Evolutionary conservation across 2,329 filamentous ascomycete genomes (phyloP).

Genomic region (Phyllosticta citriasiana): DNA sequence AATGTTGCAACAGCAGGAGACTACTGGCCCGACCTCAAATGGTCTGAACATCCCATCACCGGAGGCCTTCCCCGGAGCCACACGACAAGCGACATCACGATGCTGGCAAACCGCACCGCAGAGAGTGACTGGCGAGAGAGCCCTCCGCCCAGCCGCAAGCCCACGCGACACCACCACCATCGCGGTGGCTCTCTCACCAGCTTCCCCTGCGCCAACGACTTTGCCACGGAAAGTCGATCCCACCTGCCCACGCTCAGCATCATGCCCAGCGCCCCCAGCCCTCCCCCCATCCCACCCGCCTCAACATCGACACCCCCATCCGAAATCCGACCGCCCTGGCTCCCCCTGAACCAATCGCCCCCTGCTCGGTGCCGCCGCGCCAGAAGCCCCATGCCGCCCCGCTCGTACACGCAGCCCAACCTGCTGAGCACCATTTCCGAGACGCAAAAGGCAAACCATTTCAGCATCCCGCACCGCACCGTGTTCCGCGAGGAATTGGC

Average conservation of each 20-base stretch:
- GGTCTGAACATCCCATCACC: not conserved
- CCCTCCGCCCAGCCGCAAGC: not conserved
- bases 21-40: not conserved
- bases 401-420: conserved; percentile 7
- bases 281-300: not conserved
- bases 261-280: not conserved
- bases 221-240: not conserved
- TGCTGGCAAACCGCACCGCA: not conserved
- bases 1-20: not conserved
- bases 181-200: not conserved
- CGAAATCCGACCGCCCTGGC: not conserved
- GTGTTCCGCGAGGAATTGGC: conserved; percentile 4
- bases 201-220: not conserved
- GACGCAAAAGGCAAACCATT: not conserved
- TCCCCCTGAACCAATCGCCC: not conserved
- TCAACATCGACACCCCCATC: not conserved
- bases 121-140: not conserved
- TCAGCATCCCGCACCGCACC: not conserved
- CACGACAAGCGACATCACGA: conserved; percentile 3
- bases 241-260: not conserved
- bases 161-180: not conserved
- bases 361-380: not conserved
- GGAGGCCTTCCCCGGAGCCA: conserved; percentile 3
- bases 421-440: not conserved
- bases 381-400: not conserved